phyloP scores from a whole-genome alignment of 208 protist species.

The Trypanosoma theileri region DNA sequence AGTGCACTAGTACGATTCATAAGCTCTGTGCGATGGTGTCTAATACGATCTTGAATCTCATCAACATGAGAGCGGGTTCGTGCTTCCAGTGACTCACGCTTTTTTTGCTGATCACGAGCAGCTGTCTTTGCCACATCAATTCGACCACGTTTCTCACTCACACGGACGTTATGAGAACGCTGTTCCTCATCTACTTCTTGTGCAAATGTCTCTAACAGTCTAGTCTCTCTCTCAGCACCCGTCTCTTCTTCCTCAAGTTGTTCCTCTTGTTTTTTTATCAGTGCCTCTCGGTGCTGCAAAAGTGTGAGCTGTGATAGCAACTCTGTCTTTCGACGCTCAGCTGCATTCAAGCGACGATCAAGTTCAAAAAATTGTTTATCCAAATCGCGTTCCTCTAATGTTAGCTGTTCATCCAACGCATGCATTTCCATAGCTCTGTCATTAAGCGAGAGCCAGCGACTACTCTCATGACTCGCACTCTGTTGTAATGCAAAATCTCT shows the following conservation, averaged over 20 bases:
- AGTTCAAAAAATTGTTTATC: conserved; percentile 10
- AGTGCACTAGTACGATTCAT: conserved; percentile 12
- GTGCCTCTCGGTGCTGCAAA: conserved; percentile 21
- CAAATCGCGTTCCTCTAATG: conserved; percentile 15
- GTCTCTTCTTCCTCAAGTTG: conserved; percentile 15
- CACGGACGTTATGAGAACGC: background rate
- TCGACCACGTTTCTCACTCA: conserved; percentile 11
- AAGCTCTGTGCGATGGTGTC: conserved; percentile 8
- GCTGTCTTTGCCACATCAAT: conserved; percentile 5
- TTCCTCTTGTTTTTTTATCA: conserved; percentile 22
- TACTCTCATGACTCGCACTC: background rate
- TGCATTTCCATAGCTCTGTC: conserved; percentile 21
- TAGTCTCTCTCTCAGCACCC: background rate
- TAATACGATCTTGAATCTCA: conserved; percentile 17
- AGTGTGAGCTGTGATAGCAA: conserved; percentile 25
- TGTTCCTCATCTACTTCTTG: conserved; percentile 22
- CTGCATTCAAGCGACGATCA: conserved; percentile 13
- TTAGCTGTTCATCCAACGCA: conserved; percentile 24
- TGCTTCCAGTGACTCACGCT: conserved; percentile 10
- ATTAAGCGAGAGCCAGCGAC: conserved; percentile 11
- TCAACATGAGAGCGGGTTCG: conserved; percentile 11
- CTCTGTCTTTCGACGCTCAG: conserved; percentile 15
- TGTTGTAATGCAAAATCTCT: background rate
- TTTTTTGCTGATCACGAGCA: conserved; percentile 15
- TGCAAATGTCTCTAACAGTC: conserved; percentile 10